Evolutionary conservation across 768 basidiomycete species (phyloP), one percentile per base, ranked within the genome.

Genomic region (Sistotremastrum suecicum): DNA sequence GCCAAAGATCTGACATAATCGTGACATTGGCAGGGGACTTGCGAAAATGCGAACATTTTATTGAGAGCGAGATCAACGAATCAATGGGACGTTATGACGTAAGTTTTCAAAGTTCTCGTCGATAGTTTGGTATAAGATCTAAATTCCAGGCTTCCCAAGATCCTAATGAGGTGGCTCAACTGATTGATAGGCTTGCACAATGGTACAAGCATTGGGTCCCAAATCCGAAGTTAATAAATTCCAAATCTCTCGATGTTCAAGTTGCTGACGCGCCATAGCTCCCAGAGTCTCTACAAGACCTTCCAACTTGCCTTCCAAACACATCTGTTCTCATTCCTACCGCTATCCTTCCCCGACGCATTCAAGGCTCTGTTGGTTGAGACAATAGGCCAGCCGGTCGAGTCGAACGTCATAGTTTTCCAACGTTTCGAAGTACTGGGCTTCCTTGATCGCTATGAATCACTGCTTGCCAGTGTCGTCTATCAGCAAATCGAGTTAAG

Each of bases 401-500:
- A 71, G 1, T 78, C 80, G 0, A 45, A 60, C 31, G 55, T 56
- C 39, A 47, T 53, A 34, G 56, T 81, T 34, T 79, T 82, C 79
- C 61, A 64, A 12, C 63, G 76, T 1, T 78, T 86, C 49, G 82
- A 82, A 46, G 63, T 65, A 1, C 72, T 94, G 0, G 85, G 84
- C 3, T 66, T 94, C 6, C 67, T 85, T 30, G 83, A 87, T 50
- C 78, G 87, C 31, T 89, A 83, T 56, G 89, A 92, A 55, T 74
- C 77, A 5, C 73, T 90, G 47, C 76, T 97, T 31, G 78, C 84
- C 12, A 78, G 77, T 42, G 81, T 91, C 3, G 85, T 87, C 31
- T 89, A 90, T 51, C 83, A 85, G 55, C 76, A 79, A 53, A 91
- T 99, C 50, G 87, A 91, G 56, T 58, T 65, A 4, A 71, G 85